Conservation (phyloP, 179 eudicot species). For the Pouteria campechiana region DNA sequence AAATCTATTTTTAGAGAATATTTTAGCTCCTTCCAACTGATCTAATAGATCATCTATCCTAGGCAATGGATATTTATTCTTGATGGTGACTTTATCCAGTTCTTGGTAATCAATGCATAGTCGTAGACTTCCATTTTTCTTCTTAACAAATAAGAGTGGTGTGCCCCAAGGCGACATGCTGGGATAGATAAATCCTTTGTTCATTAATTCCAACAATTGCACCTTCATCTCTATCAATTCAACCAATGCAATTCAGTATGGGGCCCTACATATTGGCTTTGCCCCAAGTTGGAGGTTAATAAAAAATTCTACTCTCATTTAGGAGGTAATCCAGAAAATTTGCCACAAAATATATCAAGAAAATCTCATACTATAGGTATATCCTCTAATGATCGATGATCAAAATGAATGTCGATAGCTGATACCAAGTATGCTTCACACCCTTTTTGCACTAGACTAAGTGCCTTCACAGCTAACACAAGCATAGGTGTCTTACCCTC, state of each 20-base stretch:
- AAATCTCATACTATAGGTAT: too few species aligned
- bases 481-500: too few species aligned
- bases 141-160: not conserved
- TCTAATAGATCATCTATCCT: slow-evolving; percentile 1
- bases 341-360: too few species aligned
- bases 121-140: not conserved
- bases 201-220: not conserved
- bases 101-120: slow-evolving; percentile 2
- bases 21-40: not conserved
- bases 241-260: not conserved
- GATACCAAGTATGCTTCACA: too few species aligned
- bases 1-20: not conserved
- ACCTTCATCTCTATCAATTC: not conserved
- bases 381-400: too few species aligned
- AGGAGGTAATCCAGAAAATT: too few species aligned
- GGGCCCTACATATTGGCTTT: not conserved
- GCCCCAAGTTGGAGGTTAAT: not conserved
- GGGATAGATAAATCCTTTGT: not conserved
- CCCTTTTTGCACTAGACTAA: too few species aligned
- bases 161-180: slow-evolving; percentile 1
- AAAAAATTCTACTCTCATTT: not conserved
- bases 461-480: too few species aligned
- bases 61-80: not conserved
- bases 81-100: not conserved
- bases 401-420: too few species aligned